Evolutionary conservation across 2,329 filamentous ascomycete genomes (phyloP), one percentile per base, ranked within the genome.

Genomic region (Teratosphaeriaceae sp.): DNA sequence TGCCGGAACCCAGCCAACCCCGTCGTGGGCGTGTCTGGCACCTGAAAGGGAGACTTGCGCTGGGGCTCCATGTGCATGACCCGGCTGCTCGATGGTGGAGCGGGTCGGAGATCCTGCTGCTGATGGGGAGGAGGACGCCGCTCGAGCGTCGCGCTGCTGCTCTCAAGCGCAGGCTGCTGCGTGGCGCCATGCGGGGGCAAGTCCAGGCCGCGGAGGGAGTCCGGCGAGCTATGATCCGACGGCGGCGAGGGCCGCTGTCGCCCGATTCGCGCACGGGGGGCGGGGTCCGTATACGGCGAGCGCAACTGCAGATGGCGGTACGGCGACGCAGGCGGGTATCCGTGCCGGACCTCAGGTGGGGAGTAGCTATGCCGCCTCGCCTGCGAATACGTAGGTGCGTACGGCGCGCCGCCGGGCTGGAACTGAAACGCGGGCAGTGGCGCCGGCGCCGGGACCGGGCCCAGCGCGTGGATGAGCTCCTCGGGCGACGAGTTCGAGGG

Each of bases 381-480:
- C 24, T 3, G 19, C 3, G 35, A 38, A 15, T 23, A 26, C 9
- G 21, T 24, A 18, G 19, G 35, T 12, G 19, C 22, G 21, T 38
- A 22, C 20, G 35, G 15, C 35, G 35, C 22, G 21, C 12, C n/a
- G n/a, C n/a, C 15, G 16, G 31, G 4, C 16, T 38, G 20, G 35
- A 38, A 38, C 15, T 26, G 35, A 20, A 38, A 38, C 20, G 35
- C 19, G 3, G 35, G 20, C 16, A 38, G 16, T 5, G 35, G 35
- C 22, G 35, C 35, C 35, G n/a, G n/a, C n/a, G n/a, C n/a, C n/a
- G 53, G 52, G 5, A 49, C 47, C 5, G 54, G 48, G 13, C 54
- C 54, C 15, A 56, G 47, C 2, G 52, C 52, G 29, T 43, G 36
- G 2, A 55, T 45, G 15, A 54, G 29, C 21, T 55, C 54, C 19